Evolutionary conservation across 2,329 filamentous ascomycete species (phyloP).

Genomic region (Colletotrichum godetiae): DNA sequence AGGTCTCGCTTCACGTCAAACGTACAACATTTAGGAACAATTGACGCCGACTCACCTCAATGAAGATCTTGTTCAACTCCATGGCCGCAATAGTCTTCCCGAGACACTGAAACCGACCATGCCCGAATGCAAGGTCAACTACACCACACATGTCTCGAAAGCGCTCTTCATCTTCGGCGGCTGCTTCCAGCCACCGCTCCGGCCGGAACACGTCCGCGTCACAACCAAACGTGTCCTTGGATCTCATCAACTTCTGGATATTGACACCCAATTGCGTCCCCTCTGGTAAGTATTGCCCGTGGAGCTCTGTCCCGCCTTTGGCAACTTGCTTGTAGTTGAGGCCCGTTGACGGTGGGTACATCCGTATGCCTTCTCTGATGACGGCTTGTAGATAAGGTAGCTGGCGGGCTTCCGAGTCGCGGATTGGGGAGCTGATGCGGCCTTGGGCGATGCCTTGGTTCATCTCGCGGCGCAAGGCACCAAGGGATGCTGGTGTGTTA

Average conservation of each 20-base stretch:
- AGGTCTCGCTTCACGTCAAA: not conserved
- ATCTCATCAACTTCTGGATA: constrained; percentile 49
- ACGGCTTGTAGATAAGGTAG: constrained; percentile 61
- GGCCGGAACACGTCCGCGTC: constrained; percentile 58
- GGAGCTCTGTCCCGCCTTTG: constrained; percentile 47
- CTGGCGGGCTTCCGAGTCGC: constrained; percentile 48
- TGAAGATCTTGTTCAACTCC: constrained; percentile 56
- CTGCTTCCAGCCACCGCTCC: constrained; percentile 58
- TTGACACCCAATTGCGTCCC: constrained; percentile 54
- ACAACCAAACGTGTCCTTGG: constrained; percentile 54
- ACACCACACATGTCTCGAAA: constrained; percentile 48
- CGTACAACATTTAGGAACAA: accelerated
- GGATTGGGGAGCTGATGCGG: constrained; percentile 39
- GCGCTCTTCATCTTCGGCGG: constrained; percentile 46
- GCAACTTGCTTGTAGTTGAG: constrained; percentile 63
- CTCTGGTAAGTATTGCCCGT: constrained; percentile 48
- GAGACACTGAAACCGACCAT: constrained; percentile 56
- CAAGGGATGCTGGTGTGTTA: constrained; percentile 57
- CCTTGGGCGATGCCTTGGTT: constrained; percentile 42
- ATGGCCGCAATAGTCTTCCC: constrained; percentile 57
- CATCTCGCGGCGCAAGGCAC: constrained; percentile 60
- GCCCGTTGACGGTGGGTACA: constrained; percentile 60
- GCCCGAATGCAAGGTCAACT: constrained; percentile 55
- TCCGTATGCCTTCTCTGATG: constrained; percentile 62
- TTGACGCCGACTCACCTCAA: constrained; percentile 47